Conservation (phyloP, 345 rosid species). For the Populus deltoides region DNA sequence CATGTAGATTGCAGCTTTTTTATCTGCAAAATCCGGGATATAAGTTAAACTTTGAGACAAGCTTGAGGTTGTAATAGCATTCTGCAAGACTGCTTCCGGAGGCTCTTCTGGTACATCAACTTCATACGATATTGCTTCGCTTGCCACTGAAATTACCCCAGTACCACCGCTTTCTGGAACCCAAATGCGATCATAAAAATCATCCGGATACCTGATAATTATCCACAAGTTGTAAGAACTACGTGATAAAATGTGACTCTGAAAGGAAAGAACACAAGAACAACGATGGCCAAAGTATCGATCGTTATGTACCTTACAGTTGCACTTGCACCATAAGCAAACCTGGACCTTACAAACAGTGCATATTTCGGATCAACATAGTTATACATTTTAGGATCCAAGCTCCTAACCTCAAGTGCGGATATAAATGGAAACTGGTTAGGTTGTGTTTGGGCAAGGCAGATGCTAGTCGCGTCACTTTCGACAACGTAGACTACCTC, state of each 20-base stretch:
- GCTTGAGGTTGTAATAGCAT: slow-evolving; percentile 30
- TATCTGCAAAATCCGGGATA: slow-evolving; percentile 18
- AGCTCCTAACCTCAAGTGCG: slow-evolving; percentile 19
- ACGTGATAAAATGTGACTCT: neutral
- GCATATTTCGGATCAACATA: slow-evolving; percentile 5
- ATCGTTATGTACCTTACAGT: slow-evolving; percentile 3
- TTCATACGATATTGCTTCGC: neutral
- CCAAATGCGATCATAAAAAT: slow-evolving; percentile 45
- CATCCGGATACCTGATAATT: slow-evolving; percentile 18
- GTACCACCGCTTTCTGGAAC: slow-evolving; percentile 14
- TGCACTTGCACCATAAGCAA: slow-evolving; percentile 8
- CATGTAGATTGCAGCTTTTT: slow-evolving; percentile 16
- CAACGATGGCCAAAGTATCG: too few relatives aligned
- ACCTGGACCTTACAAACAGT: neutral
- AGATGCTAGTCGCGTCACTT: slow-evolving; percentile 10
- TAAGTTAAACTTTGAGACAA: too few relatives aligned
- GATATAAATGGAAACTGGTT: slow-evolving; percentile 31
- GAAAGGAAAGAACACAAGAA: slow-evolving; percentile 3
- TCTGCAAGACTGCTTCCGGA: slow-evolving; percentile 29
- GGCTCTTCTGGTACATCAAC: slow-evolving; percentile 28
- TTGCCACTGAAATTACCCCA: slow-evolving; percentile 15
- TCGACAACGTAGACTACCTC: slow-evolving; percentile 16
- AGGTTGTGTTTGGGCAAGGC: slow-evolving; percentile 25
- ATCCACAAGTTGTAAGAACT: neutral
- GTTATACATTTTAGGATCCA: slow-evolving; percentile 17